Evolutionary conservation across 768 basidiomycete genomes (phyloP).

Genomic region (Amanita brunnescens): DNA sequence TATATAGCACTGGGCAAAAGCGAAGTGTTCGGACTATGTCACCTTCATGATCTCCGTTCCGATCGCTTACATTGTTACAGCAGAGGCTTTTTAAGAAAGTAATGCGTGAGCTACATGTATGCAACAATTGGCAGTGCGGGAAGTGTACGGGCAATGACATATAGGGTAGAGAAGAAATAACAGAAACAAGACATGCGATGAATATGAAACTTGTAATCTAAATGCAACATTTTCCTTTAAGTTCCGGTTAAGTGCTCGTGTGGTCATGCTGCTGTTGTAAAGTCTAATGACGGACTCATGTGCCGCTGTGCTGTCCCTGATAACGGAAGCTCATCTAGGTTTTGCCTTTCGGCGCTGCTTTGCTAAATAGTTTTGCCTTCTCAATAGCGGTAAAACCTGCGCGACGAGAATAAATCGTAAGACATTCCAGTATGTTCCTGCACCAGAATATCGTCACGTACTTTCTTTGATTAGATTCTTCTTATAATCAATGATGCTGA

Average conservation of each 20-base stretch:
- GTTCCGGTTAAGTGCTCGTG: background rate
- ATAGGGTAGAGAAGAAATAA: background rate
- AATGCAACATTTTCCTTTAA: background rate
- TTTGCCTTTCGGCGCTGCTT: constrained; percentile 65
- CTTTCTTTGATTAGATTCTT: constrained; percentile 74
- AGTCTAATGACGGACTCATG: background rate
- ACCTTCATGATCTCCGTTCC: background rate
- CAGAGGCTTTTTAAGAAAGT: background rate
- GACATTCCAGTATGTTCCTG: background rate
- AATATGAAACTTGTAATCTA: background rate
- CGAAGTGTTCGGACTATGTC: background rate
- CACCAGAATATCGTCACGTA: constrained; percentile 18
- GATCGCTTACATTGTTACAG: background rate
- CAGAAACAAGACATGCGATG: background rate
- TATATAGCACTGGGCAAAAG: too few species aligned
- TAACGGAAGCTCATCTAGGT: constrained; percentile 28
- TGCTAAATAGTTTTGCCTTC: constrained; percentile 90
- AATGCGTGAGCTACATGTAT: background rate
- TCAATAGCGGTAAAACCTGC: constrained; percentile 79
- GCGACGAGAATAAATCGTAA: background rate
- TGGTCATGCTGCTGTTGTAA: background rate
- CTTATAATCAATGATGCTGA: constrained; percentile 93
- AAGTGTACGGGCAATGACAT: background rate
- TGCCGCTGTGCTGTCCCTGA: background rate
- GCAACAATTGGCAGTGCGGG: too few species aligned